phyloP scores from a whole-genome alignment of 345 rosid genomes.

The Erysimum cheiranthoides region DNA sequence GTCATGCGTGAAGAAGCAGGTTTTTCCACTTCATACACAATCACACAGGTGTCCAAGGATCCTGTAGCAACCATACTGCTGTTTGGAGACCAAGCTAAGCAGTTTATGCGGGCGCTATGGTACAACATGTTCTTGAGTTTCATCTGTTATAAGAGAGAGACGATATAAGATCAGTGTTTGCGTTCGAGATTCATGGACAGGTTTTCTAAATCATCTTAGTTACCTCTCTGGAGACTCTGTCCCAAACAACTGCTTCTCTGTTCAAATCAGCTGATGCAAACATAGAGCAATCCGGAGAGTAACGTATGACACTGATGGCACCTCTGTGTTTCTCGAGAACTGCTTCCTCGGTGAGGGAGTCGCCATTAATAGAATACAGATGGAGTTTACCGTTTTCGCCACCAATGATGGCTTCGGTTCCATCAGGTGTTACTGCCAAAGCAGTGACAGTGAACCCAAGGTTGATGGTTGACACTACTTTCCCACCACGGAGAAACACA shows the following conservation, averaged over 20 bases:
- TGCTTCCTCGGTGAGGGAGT: slow-evolving; percentile 75
- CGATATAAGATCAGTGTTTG: slow-evolving; percentile 1
- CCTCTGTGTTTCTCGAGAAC: slow-evolving; percentile 92
- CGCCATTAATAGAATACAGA: slow-evolving; percentile 68
- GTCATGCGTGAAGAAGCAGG: slow-evolving; percentile 75
- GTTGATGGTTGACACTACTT: slow-evolving; percentile 69
- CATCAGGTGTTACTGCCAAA: slow-evolving; percentile 84
- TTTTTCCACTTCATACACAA: slow-evolving; percentile 77
- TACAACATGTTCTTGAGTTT: slow-evolving; percentile 87
- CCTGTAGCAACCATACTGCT: slow-evolving; percentile 81
- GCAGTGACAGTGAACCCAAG: slow-evolving; percentile 87
- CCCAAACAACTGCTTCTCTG: slow-evolving; percentile 95
- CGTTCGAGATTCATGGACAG: not conserved
- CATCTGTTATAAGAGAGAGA: slow-evolving; percentile 49
- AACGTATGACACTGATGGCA: slow-evolving; percentile 76
- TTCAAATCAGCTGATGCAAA: slow-evolving; percentile 90
- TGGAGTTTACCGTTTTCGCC: slow-evolving; percentile 84
- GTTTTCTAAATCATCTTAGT: slow-evolving; percentile 1
- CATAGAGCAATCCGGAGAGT: slow-evolving; percentile 93
- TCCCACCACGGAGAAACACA: slow-evolving; percentile 72
- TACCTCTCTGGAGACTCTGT: slow-evolving; percentile 84
- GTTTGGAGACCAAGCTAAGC: slow-evolving; percentile 91
- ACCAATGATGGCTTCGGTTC: slow-evolving; percentile 87
- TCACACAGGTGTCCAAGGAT: slow-evolving; percentile 81
- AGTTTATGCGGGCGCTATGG: slow-evolving; percentile 86